Evolutionary conservation across 345 rosid species (phyloP), one percentile per base, ranked within the genome.

Genomic region (Linum usitatissimum): DNA sequence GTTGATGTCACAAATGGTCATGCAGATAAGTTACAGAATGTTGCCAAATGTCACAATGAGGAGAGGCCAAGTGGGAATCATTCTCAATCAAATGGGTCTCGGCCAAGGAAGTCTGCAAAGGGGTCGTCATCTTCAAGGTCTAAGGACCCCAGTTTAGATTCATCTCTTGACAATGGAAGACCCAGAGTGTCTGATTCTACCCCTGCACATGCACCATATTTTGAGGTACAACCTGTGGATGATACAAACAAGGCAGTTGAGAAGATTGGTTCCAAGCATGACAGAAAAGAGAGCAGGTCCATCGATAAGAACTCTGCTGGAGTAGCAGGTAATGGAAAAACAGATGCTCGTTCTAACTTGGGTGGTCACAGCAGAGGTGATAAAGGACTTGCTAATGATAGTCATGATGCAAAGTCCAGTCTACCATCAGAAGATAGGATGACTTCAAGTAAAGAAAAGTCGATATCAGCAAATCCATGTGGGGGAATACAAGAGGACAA

Each of bases 61-160:
- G 82, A 73, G 73, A 79, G 73, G 71, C 79, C 71, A 68, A 77
- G 68, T 49, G 81, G 71, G 40, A 80, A 73, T 66, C 77, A 66
- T 55, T 65, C 68, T 72, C 80, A 53, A 79, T 73, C 70, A 59
- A 76, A 71, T 64, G 78, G 74, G 20, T 75, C 83, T 64, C 71
- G 55, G 58, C 63, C 80, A 62, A 81, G 73, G 76, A 88, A 80
- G 73, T 74, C 85, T 42, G 87, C 82, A 40, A 91, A 82, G 74
- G 79, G 80, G 55, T 83, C 85, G 51, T 84, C 86, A 56, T 84
- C 86, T 62, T 85, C 86, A 18, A 68, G 77, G 70, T 80, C 88
- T 39, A 90, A 81, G 82, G 97, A 84, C 64, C 80, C 75, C 76
- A 84, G 75, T 66, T 74, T 64, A 10, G 82, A 76, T 72, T 67